Evolutionary conservation across 2,329 filamentous ascomycete species (phyloP), one percentile per base, ranked within the genome.

Genomic region (Cladophialophora carrionii): DNA sequence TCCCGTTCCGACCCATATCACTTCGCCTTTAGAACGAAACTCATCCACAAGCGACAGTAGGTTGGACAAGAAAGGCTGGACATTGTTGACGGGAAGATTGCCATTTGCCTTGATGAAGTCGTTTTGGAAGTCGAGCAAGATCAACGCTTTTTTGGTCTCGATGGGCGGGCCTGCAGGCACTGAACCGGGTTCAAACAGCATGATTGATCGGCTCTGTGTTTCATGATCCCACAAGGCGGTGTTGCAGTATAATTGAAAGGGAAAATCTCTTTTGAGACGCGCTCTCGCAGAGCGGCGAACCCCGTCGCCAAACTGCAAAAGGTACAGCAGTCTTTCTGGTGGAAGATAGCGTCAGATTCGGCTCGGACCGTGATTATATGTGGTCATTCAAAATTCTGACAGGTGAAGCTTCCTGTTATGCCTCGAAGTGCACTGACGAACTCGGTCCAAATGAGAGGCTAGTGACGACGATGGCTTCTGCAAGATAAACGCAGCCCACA

Each of bases 41-140:
- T 84, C 84, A 10, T 85, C 84, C 49, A 88, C 87, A 1, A 98
- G 81, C 6, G 83, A 78, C 22, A 87, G 79, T 49, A 92, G 85
- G 31, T 85, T 86, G 46, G 88, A 82, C 52, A 95, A 76, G 67
- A 93, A 91, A 9, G 86, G 85, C 3, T 84, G 77, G 2, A 87
- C 86, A 51, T 86, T 83, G 41, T 80, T 80, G 57, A 93, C 85
- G 12, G 87, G 84, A 22, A 97, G 78, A 29, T 87, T 85, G 61
- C 90, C 90, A 57, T 86, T 83, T 1, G 85, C 78, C 6, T 86
- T 83, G 64, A 96, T 79, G 73, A 98, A 96, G 76, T 97, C 94
- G 72, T 96, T 92, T 74, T 98, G 95, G 41, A 96, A 85, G 73
- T 96, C 94, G 69, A 97, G 83, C 20, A 96, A 80, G 22, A 98